Evolutionary conservation across 495 filamentous ascomycete species (phyloP).

Genomic region (Margaritispora aquatica): DNA sequence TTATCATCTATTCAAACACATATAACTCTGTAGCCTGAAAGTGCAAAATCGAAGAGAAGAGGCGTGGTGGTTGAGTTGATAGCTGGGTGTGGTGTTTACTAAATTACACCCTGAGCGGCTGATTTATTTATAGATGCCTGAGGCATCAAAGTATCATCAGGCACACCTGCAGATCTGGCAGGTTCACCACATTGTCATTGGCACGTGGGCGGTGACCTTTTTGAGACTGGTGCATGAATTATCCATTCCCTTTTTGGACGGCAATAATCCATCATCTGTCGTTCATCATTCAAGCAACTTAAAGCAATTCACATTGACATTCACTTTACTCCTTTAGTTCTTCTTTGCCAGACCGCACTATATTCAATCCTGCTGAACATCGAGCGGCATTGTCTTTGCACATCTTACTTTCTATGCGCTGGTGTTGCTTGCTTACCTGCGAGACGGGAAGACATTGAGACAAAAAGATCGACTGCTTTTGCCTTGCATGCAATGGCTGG

Average conservation of each 20-base stretch:
- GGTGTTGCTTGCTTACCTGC: neutral
- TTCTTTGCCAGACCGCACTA: too few species aligned
- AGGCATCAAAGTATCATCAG: too few species aligned
- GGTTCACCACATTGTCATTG: too few species aligned
- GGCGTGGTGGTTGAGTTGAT: neutral
- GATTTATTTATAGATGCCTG: neutral
- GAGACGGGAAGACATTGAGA: too few species aligned
- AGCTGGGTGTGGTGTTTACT: neutral
- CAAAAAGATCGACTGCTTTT: too few species aligned
- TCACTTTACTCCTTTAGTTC: too few species aligned
- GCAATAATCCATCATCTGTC: neutral
- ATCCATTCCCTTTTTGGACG: neutral
- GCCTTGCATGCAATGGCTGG: too few species aligned
- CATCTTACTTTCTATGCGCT: neutral
- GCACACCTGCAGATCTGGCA: too few species aligned
- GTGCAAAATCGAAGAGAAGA: neutral
- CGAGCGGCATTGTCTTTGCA: too few species aligned
- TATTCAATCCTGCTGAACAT: too few species aligned
- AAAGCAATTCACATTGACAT: neutral
- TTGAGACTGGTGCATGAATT: neutral
- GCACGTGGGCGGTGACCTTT: neutral
- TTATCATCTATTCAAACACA: neutral
- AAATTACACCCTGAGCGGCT: neutral
- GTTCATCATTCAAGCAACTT: neutral
- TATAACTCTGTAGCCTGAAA: neutral